A percentile compares a stretch with the other conserved stretches of the same genome.
Conservation (phyloP, 2,329 filamentous ascomycete genomes). For the Didymella exigua region DNA sequence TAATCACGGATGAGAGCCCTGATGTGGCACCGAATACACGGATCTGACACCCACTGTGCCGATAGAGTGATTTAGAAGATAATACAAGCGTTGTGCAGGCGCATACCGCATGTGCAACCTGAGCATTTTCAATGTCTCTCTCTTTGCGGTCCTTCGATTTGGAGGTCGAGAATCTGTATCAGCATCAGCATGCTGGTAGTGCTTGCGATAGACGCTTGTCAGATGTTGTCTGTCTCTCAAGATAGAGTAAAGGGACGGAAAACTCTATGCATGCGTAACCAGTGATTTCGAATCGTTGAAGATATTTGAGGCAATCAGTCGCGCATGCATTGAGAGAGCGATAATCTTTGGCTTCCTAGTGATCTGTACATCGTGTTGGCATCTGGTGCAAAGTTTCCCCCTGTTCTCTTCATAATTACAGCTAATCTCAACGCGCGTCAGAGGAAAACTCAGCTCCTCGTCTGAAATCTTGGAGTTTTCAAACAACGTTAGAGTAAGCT, state of each 20-base stretch:
- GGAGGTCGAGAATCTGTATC: neutral
- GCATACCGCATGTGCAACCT: neutral
- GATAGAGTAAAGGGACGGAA: too few relatives aligned
- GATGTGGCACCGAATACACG: neutral
- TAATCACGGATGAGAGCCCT: neutral
- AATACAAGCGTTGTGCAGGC: neutral
- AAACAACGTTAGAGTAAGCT: too few relatives aligned
- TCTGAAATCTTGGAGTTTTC: too few relatives aligned
- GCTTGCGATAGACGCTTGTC: neutral
- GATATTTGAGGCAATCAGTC: neutral
- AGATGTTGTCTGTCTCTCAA: neutral
- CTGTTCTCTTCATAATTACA: too few relatives aligned
- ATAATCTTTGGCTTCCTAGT: too few relatives aligned
- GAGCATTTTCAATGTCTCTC: neutral
- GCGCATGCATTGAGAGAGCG: too few relatives aligned
- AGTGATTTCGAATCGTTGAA: neutral
- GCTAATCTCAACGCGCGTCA: too few relatives aligned
- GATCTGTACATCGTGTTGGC: too few relatives aligned
- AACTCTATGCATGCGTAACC: too few relatives aligned
- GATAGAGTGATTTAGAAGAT: constrained; percentile 7
- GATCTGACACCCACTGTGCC: constrained; percentile 5
- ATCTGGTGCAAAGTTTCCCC: too few relatives aligned
- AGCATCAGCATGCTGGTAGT: neutral
- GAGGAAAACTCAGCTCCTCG: too few relatives aligned
- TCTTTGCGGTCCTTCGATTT: neutral